phyloP scores from a whole-genome alignment of 331 rosid genomes.

The Ulmus americana region DNA sequence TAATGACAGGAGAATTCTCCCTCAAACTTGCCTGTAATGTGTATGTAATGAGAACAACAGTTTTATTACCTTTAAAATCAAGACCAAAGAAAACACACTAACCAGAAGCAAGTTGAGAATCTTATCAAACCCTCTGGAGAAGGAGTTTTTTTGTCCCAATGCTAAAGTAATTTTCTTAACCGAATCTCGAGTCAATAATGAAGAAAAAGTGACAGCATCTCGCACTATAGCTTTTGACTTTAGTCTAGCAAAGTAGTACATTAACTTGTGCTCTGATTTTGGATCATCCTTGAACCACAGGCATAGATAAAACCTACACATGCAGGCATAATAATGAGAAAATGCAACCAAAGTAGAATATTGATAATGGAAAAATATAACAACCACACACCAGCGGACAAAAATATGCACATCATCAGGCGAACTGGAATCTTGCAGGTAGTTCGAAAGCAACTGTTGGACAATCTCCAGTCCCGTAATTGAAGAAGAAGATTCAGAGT shows the following conservation, averaged over 20 bases:
- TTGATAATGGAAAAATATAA: constrained; percentile 20
- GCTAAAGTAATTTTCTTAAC: constrained; percentile 70
- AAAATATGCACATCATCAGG: constrained; percentile 84
- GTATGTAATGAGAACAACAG: constrained; percentile 16
- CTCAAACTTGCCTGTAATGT: constrained; percentile 64
- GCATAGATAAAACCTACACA: constrained; percentile 87
- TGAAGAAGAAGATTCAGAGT: constrained; percentile 32
- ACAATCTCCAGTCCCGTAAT: constrained; percentile 59
- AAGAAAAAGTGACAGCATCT: constrained; percentile 63
- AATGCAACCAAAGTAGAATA: constrained; percentile 16
- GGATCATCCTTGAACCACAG: constrained; percentile 92
- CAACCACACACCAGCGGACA: constrained; percentile 74
- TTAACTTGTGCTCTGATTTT: constrained; percentile 58
- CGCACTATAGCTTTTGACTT: constrained; percentile 79
- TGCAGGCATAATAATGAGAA: constrained; percentile 22
- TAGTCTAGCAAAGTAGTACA: constrained; percentile 65
- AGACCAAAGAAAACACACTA: constrained; percentile 31
- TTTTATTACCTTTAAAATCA: constrained; percentile 17
- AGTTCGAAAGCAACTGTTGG: constrained; percentile 88
- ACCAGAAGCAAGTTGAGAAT: constrained; percentile 88
- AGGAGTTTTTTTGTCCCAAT: constrained; percentile 81
- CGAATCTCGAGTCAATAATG: constrained; percentile 62
- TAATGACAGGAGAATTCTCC: constrained; percentile 87
- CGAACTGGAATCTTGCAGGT: constrained; percentile 68
- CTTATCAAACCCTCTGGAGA: constrained; percentile 92